phyloP scores from a whole-genome alignment of 2,329 filamentous ascomycete genomes.

The Fusarium floridanum region DNA sequence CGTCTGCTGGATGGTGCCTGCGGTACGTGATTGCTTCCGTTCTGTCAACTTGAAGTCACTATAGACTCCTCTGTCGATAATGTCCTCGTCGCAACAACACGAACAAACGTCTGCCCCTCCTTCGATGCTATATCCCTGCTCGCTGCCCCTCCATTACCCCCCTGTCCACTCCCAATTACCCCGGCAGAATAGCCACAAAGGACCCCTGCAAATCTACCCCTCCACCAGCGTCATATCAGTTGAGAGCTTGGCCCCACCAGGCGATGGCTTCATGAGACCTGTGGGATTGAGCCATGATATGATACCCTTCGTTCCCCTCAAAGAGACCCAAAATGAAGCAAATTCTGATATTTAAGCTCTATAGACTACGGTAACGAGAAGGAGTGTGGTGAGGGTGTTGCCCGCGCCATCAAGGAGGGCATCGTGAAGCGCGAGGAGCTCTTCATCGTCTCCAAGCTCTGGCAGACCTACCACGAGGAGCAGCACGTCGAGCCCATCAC shows the following conservation, averaged over 20 bases:
- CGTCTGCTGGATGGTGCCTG: conserved; percentile 71
- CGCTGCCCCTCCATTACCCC: conserved; percentile 21
- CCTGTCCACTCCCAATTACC: conserved; percentile 38
- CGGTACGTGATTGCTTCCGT: conserved; percentile 58
- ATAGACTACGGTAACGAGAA: conserved; percentile 87
- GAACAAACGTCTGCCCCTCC: conserved; percentile 30
- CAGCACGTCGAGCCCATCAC: conserved; percentile 82
- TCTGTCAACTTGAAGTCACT: conserved; percentile 6
- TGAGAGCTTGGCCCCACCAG: conserved; percentile 22
- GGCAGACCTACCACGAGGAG: conserved; percentile 90
- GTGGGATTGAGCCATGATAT: not conserved
- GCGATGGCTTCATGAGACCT: conserved; percentile 32
- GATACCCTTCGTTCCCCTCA: not conserved
- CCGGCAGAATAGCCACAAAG: conserved; percentile 42
- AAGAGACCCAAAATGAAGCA: not conserved
- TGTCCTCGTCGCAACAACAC: not conserved
- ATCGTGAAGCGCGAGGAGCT: conserved; percentile 87
- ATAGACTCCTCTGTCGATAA: not conserved
- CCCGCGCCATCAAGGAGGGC: conserved; percentile 83
- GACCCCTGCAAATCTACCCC: conserved; percentile 42
- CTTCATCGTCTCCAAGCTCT: conserved; percentile 93
- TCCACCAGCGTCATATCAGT: conserved; percentile 31
- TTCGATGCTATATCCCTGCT: conserved; percentile 14
- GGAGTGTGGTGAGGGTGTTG: conserved; percentile 81
- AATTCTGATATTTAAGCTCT: conserved; percentile 13